Evolutionary conservation across 1,284 basidiomycete species (phyloP), one percentile per base, ranked within the genome.

Genomic region (Veloboletus limbatus): DNA sequence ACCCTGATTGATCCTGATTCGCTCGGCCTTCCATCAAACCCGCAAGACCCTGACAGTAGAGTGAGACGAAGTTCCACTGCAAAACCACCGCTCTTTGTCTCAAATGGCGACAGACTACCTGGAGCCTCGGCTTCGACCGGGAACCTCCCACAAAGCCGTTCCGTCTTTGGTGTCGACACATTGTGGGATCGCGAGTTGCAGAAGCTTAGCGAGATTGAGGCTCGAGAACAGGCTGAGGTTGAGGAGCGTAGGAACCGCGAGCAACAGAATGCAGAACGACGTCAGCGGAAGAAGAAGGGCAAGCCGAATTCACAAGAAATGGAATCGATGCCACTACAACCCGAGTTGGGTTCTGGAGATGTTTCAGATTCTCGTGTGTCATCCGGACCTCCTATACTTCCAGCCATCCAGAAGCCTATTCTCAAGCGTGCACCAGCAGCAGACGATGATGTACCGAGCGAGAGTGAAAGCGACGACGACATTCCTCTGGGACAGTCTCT

Each of bases 81-180:
- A 10, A 78, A 78, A 57, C 81, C 84, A 57, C 81, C 84, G 13
- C 66, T 89, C 17, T 68, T 87, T 17, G 77, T 77, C 48, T 79
- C 85, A 54, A 76, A 75, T 18, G 70, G 58, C 20, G 57, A 63
- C 31, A 62, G 56, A 20, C 57, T 57, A 37, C 51, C 59, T 20
- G 60, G 61, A 18, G 51, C 62, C 47, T 71, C 63, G 2, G 63
- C 61, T 43, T 62, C 64, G 20, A 51, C 50, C 8, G 58, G 60
- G n/a, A 41, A 57, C 45, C 43, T 68, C 20, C 61, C 71, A 3
- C 71, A 68, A 37, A 74, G 73, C 40, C 78, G 77, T 45, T 89
- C 88, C 20, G 88, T 90, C n/a, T 91, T 91, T 58, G 88, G 88
- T 4, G 81, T 85, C 6, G 88, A 91, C 62, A 87, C 81, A 3